Percentiles rank a stretch among this genome's conserved stretches.
Conservation (phyloP, 228 moss, liverwort and hornwort species). For the Sphagnum magellanicum region DNA sequence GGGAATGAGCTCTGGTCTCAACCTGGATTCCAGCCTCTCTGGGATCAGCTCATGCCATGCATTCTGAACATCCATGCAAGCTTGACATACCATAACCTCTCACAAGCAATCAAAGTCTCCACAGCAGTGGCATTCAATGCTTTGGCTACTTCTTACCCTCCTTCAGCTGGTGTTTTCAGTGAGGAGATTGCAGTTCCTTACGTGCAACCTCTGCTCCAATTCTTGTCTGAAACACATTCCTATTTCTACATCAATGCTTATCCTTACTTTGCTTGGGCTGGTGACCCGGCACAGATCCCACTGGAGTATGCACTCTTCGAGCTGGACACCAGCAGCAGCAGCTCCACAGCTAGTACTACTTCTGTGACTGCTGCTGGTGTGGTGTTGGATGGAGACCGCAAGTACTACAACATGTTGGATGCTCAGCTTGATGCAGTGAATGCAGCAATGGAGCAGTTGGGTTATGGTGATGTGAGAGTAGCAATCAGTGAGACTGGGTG, state of each 20-base stretch:
- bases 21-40: slow-evolving; percentile 20
- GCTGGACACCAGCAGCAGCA: neutral
- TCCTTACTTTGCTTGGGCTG: slow-evolving; percentile 68
- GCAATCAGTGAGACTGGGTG: slow-evolving; percentile 80
- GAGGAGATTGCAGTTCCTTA: slow-evolving; percentile 34
- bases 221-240: slow-evolving; percentile 36
- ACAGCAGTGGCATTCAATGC: slow-evolving; percentile 70
- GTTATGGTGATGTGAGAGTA: slow-evolving; percentile 28
- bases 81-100: slow-evolving; percentile 41
- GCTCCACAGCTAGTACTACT: neutral
- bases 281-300: slow-evolving; percentile 43
- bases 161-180: slow-evolving; percentile 65
- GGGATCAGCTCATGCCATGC: slow-evolving; percentile 37
- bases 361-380: neutral
- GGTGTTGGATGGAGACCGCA: slow-evolving; percentile 26
- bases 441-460: slow-evolving; percentile 41
- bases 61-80: slow-evolving; percentile 65
- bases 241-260: slow-evolving; percentile 75
- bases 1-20: slow-evolving; percentile 67
- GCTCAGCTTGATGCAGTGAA: slow-evolving; percentile 85
- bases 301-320: slow-evolving; percentile 67
- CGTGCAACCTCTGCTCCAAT: slow-evolving; percentile 50
- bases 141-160: slow-evolving; percentile 64
- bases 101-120: slow-evolving; percentile 51
- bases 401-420: slow-evolving; percentile 60